phyloP scores from a whole-genome alignment of 352 stramenopile genomes.

The Thalassiosira mediterranea region DNA sequence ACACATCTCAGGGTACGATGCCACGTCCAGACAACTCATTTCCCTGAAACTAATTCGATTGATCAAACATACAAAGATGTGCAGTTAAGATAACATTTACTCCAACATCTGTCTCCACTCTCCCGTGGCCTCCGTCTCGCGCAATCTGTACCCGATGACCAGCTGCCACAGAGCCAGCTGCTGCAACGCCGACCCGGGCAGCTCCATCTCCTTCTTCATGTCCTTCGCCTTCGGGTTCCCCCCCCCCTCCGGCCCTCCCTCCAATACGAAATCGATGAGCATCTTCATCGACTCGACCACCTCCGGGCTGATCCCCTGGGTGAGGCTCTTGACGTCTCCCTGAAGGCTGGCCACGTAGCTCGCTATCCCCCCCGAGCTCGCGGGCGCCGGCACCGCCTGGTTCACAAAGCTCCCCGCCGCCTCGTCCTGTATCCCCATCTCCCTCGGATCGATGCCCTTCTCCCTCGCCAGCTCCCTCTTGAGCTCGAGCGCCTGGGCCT shows the following conservation, averaged over 20 bases:
- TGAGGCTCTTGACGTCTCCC: slow-evolving; percentile 79
- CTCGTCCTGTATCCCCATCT: slow-evolving; percentile 22
- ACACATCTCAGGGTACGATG: too few relatives aligned
- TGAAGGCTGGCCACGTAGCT: slow-evolving; percentile 78
- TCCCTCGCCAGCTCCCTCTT: slow-evolving; percentile 72
- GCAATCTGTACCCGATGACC: slow-evolving; percentile 81
- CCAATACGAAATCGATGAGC: slow-evolving; percentile 83
- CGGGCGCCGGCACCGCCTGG: slow-evolving; percentile 9
- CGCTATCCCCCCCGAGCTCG: slow-evolving; percentile 64
- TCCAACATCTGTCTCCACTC: slow-evolving; percentile 81
- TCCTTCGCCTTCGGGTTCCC: slow-evolving; percentile 17
- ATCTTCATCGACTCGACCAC: slow-evolving; percentile 84
- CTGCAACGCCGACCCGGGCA: slow-evolving; percentile 80
- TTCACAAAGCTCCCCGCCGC: slow-evolving; percentile 22
- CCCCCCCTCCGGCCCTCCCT: slow-evolving; percentile 55
- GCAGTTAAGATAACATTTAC: slow-evolving; percentile 22
- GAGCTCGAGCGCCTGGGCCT: slow-evolving; percentile 75
- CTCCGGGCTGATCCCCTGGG: slow-evolving; percentile 77
- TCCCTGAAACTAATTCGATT: too few relatives aligned
- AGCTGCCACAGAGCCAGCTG: slow-evolving; percentile 84
- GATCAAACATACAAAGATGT: too few relatives aligned
- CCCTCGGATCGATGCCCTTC: slow-evolving; percentile 47
- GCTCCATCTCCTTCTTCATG: slow-evolving; percentile 80
- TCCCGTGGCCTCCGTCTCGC: slow-evolving; percentile 81
- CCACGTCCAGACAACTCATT: too few relatives aligned